phyloP scores from a whole-genome alignment of 768 basidiomycete species.

The Roridomyces roridus region DNA sequence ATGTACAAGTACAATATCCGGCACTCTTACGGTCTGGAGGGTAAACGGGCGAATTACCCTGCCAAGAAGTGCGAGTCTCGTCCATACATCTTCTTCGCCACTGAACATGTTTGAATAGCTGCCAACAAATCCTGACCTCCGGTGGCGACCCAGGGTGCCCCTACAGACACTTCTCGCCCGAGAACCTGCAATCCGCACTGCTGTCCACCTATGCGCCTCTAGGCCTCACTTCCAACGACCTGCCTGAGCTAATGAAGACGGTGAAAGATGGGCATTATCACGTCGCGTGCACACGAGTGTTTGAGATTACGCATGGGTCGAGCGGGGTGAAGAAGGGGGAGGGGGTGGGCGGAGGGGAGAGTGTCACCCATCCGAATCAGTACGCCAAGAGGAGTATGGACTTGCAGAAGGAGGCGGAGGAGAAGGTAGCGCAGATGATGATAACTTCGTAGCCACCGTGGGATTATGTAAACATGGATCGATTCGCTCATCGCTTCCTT shows the following conservation, averaged over 20 bases:
- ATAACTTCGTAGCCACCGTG: neutral
- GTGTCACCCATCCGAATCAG: constrained; percentile 94
- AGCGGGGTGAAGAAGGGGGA: constrained; percentile 86
- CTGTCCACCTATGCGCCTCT: constrained; percentile 68
- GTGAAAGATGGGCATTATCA: constrained; percentile 88
- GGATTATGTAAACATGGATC: neutral
- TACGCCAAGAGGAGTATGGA: constrained; percentile 80
- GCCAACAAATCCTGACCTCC: constrained; percentile 81
- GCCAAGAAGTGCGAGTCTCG: constrained; percentile 65
- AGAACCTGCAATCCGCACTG: constrained; percentile 82
- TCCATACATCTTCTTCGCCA: neutral
- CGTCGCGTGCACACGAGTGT: constrained; percentile 96
- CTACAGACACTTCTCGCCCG: constrained; percentile 85
- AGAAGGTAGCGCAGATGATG: constrained; percentile 52
- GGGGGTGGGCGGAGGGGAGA: constrained; percentile 85
- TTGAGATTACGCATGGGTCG: constrained; percentile 86
- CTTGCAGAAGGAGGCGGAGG: constrained; percentile 51
- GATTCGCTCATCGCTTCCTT: constrained; percentile 2
- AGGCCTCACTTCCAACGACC: constrained; percentile 69
- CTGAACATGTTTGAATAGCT: constrained; percentile 55
- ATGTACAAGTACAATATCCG: constrained; percentile 97
- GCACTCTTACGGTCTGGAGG: constrained; percentile 93
- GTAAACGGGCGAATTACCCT: constrained; percentile 92
- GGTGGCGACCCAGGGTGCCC: constrained; percentile 90
- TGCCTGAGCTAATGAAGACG: constrained; percentile 81